A percentile compares a stretch with the other conserved stretches of the same genome.
These are phyloP conservation scores for Pseudopithomyces chartarum DNA, from an alignment of 2,329 filamentous ascomycete genomes.

Conservation along the genomic window DNA sequence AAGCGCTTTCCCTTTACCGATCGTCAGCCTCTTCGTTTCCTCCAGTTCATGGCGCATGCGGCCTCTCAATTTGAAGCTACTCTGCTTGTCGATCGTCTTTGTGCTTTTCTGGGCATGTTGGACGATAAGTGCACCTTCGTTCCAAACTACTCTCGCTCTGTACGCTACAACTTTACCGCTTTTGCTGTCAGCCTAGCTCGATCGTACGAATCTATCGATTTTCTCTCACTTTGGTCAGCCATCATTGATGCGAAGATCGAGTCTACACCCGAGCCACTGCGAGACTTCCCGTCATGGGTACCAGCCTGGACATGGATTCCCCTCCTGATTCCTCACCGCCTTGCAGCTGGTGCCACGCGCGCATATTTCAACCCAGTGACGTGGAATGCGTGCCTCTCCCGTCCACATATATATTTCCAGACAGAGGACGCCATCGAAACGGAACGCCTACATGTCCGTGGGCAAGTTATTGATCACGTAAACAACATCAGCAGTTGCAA, in stretches of 20 bases:
- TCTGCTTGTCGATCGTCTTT: constrained; percentile 14
- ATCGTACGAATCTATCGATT: constrained; percentile 16
- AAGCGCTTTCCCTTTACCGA: constrained; percentile 16
- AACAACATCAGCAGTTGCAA: constrained; percentile 10
- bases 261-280: constrained; percentile 32
- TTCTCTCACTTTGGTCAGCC: constrained; percentile 19
- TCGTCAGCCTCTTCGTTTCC: constrained; percentile 15
- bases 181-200: constrained; percentile 15
- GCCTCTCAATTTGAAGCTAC: constrained; percentile 13
- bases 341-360: constrained; percentile 11
- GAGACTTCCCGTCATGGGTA: constrained; percentile 37
- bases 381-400: constrained; percentile 17
- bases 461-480: constrained; percentile 17
- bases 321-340: constrained; percentile 13
- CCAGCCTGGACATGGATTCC: constrained; percentile 35
- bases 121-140: constrained; percentile 10
- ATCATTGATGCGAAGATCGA: constrained; percentile 19
- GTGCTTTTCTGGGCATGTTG: constrained; percentile 18
- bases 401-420: constrained; percentile 11
- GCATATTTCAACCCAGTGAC: background rate
- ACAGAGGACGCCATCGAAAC: constrained; percentile 2
- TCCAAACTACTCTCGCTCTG: constrained; percentile 17
- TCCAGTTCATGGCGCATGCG: constrained; percentile 13
- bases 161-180: constrained; percentile 14
- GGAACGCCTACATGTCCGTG: constrained; percentile 14